These are phyloP conservation scores for Fusarium neocosmosporiellum DNA, from an alignment of 2,329 filamentous ascomycete genomes.

Conservation along the genomic window DNA sequence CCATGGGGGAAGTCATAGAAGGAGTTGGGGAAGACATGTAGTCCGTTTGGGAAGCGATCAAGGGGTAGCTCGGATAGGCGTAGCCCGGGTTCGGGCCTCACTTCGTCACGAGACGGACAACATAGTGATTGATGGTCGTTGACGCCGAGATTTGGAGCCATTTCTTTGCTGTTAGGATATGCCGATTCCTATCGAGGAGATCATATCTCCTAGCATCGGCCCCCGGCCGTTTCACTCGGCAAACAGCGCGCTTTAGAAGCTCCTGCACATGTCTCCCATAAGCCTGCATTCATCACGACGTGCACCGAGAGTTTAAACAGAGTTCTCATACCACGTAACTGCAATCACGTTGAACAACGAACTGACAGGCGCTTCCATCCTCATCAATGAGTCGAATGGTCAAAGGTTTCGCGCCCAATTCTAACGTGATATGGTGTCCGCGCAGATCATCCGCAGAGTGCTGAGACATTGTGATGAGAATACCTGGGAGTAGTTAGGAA, in stretches of 20 bases:
- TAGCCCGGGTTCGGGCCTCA: neutral
- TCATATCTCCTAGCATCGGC: neutral
- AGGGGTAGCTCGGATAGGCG: neutral
- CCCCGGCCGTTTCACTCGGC: neutral
- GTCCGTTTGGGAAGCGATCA: neutral
- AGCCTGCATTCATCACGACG: neutral
- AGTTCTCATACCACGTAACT: neutral
- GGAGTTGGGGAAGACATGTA: neutral
- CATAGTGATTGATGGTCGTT: neutral
- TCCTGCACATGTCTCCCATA: neutral
- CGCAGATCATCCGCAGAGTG: neutral
- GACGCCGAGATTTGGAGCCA: neutral
- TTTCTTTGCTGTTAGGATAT: neutral
- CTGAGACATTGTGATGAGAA: neutral
- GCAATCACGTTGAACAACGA: neutral
- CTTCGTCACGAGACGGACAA: neutral
- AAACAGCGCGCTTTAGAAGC: neutral
- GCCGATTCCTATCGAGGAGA: neutral
- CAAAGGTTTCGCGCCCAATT: neutral
- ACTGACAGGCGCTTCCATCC: neutral
- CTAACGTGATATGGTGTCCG: neutral
- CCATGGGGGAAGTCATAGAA: neutral
- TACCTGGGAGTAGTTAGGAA: neutral
- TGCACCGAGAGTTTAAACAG: neutral
- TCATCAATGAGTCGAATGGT: neutral